Conservation (phyloP, 768 basidiomycete species). For the Udeniomyces megalosporus region DNA sequence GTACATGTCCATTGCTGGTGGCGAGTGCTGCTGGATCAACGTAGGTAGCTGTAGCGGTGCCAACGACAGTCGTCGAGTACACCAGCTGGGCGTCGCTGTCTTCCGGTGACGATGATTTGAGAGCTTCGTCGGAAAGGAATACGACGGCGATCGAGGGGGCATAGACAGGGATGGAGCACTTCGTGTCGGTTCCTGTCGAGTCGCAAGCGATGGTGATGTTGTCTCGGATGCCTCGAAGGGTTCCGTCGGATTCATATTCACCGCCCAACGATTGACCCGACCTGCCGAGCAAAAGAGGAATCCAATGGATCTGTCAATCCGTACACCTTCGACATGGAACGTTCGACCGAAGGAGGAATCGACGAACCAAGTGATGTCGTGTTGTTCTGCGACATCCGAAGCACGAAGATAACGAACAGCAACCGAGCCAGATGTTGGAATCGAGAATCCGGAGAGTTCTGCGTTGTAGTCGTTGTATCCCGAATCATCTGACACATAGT, state of each 20-base stretch:
- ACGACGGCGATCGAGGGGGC: conserved; percentile 63
- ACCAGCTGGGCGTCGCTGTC: no score
- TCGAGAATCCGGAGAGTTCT: conserved; percentile 35
- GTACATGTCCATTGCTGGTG: no score
- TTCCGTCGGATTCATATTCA: conserved; percentile 48
- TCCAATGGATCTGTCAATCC: neutral
- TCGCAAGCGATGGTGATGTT: conserved; percentile 47
- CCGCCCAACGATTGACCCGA: conserved; percentile 49
- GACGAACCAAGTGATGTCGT: neutral
- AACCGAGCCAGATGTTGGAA: conserved; percentile 32
- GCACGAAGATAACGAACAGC: conserved; percentile 31
- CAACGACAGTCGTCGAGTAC: no score
- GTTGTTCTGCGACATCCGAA: conserved; percentile 2
- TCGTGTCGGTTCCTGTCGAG: conserved; percentile 35
- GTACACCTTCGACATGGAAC: neutral
- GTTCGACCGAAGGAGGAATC: neutral
- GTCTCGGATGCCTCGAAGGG: conserved; percentile 40
- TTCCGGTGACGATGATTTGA: neutral
- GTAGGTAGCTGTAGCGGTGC: no score
- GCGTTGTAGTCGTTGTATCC: conserved; percentile 43
- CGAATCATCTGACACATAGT: conserved; percentile 48
- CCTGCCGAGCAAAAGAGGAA: conserved; percentile 46
- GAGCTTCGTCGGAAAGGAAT: conserved; percentile 3
- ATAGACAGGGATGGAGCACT: conserved; percentile 50
- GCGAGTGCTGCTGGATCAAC: no score